Base-by-base conservation (phyloP, 139 green algal species). In the Zygnema circumcarinatum region DNA sequence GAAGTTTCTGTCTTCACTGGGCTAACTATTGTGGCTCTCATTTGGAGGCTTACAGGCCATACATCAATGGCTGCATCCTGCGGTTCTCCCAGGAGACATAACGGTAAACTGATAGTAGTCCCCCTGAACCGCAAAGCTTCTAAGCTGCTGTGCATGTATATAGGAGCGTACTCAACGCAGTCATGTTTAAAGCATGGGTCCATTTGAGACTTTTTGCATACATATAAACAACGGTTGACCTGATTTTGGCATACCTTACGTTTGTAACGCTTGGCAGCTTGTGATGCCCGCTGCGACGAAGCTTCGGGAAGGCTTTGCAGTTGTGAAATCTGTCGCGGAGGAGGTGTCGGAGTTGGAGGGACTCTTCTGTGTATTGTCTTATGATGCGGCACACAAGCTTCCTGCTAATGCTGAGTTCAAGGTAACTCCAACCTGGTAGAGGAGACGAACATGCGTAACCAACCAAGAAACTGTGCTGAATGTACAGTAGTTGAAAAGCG, bases 281-380 rank as follows among this genome's bases (percentile, higher is more conserved):
- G 69, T 78, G 69, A 78, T 78, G 69, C 69, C 69, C 7, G 33
- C 32, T 88, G 38, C 72, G 67, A 39, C 7, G 21, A 29, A 29
- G n/a, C 74, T 62, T 2, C 53, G 41, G 38, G n/a, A 89, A 69
- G 79, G 39, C 47, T 42, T 81, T 67, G 53, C 79, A 33, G 21
- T 88, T 35, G 35, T 89, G n/a, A 90, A 52, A 40, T 89, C 76
- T 73, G 7, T 11, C 7, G 47, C 7, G 7, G 47, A 16, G 47
- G 47, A 16, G 7, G 7, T 16, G 16, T 16, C 16, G 7, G 7
- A 62, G 7, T 16, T 62, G 47, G 47, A 62, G 7, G 47, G 47
- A 25, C 47, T 62, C 16, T 62, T 62, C 47, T 62, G 47, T 16
- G 16, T 62, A 7, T 7, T 62, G 16, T 62, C 47, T 25, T 62